These are phyloP conservation scores for Jaapia argillacea DNA, from an alignment of 768 basidiomycete species.

Conservation along the genomic window DNA sequence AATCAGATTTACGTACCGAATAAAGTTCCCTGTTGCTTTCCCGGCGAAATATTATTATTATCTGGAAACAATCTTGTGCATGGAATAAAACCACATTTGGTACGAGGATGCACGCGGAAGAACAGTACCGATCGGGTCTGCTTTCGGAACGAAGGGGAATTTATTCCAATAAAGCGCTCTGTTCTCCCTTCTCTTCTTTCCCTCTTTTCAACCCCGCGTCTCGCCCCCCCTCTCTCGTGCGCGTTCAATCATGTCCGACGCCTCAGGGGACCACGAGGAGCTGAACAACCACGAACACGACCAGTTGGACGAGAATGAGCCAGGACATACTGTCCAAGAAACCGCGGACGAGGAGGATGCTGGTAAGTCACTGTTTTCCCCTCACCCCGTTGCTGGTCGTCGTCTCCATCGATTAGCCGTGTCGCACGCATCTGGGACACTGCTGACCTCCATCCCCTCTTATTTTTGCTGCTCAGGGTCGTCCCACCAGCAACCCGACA, in stretches of 20 bases:
- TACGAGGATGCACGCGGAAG: constrained; percentile 40
- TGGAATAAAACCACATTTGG: constrained; percentile 39
- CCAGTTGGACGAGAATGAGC: constrained; percentile 35
- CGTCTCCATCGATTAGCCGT: background rate
- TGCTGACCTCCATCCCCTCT: background rate
- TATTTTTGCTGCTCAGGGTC: background rate
- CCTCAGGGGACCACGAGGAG: constrained; percentile 43
- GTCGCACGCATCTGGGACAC: background rate
- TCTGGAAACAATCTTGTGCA: background rate
- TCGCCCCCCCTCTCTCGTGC: constrained; percentile 16
- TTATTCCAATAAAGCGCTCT: constrained; percentile 63
- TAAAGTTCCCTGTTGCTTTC: background rate
- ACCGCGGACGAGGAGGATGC: constrained; percentile 13
- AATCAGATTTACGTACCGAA: background rate
- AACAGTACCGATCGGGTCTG: constrained; percentile 17
- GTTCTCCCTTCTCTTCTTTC: constrained; percentile 53
- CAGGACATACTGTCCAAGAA: constrained; percentile 32
- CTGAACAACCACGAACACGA: constrained; percentile 45
- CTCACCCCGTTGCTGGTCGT: background rate
- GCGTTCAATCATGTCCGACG: constrained; percentile 45
- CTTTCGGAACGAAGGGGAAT: constrained; percentile 26
- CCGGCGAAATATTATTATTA: background rate
- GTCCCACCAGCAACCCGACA: constrained; percentile 19
- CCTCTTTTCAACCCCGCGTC: constrained; percentile 27
- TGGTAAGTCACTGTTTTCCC: constrained; percentile 13